These are phyloP conservation scores for Lichenothelia convexa DNA, from an alignment of 495 filamentous ascomycete genomes.

Conservation along the genomic window DNA sequence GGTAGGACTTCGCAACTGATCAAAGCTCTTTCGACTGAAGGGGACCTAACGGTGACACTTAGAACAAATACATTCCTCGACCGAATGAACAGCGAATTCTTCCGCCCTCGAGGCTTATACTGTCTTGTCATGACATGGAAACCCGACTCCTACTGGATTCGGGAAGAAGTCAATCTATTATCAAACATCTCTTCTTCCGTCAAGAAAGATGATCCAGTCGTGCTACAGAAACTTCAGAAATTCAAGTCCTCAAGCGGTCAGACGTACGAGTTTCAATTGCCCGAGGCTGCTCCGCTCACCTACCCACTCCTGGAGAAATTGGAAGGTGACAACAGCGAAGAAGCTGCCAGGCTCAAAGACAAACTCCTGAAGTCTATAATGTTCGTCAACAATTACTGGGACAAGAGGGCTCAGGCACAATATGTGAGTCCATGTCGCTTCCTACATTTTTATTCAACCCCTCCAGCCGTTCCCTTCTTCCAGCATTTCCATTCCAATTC, in stretches of 20 bases:
- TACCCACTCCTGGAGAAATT: conserved; percentile 34
- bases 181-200: conserved; percentile 17
- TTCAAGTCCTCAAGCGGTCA: conserved; percentile 24
- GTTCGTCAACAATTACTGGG: conserved; percentile 35
- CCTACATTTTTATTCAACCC: no score
- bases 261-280: conserved; percentile 29
- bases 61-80: conserved; percentile 38
- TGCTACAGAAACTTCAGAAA: conserved; percentile 19
- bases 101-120: conserved; percentile 39
- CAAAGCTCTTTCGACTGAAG: no score
- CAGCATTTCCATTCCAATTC: neutral
- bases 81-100: conserved; percentile 37
- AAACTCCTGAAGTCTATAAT: conserved; percentile 20
- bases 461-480: no score
- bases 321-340: conserved; percentile 12
- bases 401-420: conserved; percentile 29
- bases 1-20: no score
- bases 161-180: conserved; percentile 1
- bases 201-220: no score
- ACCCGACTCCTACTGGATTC: conserved; percentile 17
- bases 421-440: conserved; percentile 29
- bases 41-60: no score
- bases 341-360: conserved; percentile 18
- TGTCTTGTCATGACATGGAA: conserved; percentile 43
- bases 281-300: conserved; percentile 33